A percentile compares a stretch with the other conserved stretches of the same genome.
These are phyloP conservation scores for Metschnikowia cerradonensis DNA, from an alignment of 805 yeast species.

Conservation along the genomic window DNA sequence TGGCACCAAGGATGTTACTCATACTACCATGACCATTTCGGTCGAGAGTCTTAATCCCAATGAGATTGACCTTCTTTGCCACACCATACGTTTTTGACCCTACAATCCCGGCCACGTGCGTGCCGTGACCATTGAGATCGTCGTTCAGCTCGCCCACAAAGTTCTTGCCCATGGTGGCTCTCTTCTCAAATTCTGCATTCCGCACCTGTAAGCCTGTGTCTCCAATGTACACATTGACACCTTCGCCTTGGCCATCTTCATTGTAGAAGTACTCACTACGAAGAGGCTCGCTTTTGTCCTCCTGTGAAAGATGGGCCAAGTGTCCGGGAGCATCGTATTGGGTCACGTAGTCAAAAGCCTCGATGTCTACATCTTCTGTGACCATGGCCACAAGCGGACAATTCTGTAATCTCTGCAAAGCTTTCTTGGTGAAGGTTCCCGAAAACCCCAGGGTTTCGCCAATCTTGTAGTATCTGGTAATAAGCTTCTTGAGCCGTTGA, in stretches of 20 bases:
- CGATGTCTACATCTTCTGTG: slow-evolving; percentile 60
- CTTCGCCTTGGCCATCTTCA: slow-evolving; percentile 41
- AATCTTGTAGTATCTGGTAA: slow-evolving; percentile 54
- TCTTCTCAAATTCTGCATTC: slow-evolving; percentile 12
- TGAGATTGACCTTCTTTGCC: slow-evolving; percentile 34
- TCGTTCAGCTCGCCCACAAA: slow-evolving; percentile 21
- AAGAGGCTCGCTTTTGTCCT: slow-evolving; percentile 14
- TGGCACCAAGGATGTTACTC: slow-evolving; percentile 59
- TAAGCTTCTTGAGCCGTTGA: slow-evolving; percentile 43
- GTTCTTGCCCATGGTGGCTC: slow-evolving; percentile 14
- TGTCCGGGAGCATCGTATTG: slow-evolving; percentile 59
- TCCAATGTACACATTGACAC: slow-evolving; percentile 18
- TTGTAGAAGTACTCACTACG: slow-evolving; percentile 47
- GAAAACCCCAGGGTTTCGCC: slow-evolving; percentile 71
- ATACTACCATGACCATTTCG: slow-evolving; percentile 66
- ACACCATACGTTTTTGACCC: slow-evolving; percentile 52
- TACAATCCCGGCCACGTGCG: slow-evolving; percentile 52
- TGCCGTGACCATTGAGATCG: slow-evolving; percentile 52
- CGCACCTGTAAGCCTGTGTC: slow-evolving; percentile 15
- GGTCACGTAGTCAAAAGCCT: slow-evolving; percentile 47
- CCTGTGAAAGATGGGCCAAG: slow-evolving; percentile 58
- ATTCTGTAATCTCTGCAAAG: slow-evolving; percentile 43
- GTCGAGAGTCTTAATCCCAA: slow-evolving; percentile 75
- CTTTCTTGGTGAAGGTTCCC: slow-evolving; percentile 52
- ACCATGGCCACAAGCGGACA: slow-evolving; percentile 67